Base-by-base conservation (phyloP, 306 rosid genomes). In the Inga leiocalycina region DNA sequence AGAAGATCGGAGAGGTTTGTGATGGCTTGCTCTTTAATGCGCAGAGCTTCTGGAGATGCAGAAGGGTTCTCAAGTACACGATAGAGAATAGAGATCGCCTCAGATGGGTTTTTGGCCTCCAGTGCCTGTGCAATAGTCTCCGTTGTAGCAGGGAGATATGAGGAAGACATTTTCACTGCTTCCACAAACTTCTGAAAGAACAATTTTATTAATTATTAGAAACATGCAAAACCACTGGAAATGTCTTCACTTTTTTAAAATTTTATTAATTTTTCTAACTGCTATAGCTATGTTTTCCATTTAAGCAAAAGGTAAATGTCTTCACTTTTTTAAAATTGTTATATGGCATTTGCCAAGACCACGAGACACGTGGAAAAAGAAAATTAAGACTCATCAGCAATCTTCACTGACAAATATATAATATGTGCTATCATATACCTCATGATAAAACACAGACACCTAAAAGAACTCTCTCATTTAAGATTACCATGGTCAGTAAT, bases 21-120 rank as follows among this genome's bases (percentile, higher is more conserved):
- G 81, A 93, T 93, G 22, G 97, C 96, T 71, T 88, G 94, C 87
- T 95, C 99, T 84, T 93, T 95, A 70, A 93, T 91, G 76, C 98
- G 88, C 61, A 95, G 79, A 39, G 97, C 97, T 78, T 95, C 99
- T 5, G 94, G 79, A 34, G 98, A 93, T 59, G 99, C 87, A 20
- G 99, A 91, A 51, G 97, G 94, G 77, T 90, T 88, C 76, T 92
- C 98, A 81, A 95, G 92, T 45, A 95, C 79, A 2, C 90, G 88
- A 80, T 93, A 93, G 27, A 93, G 93, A 81, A 90, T 91, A n/a
- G 97, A 86, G 74, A 95, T 93, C 15, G 92, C 85, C 70, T 93
- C 91, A 11, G 96, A 88, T 13, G 96, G 88, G 79, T 75, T 77
- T 84, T 89, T 89, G 80, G 92, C 92, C 88, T 93, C 98, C 78